phyloP scores from a whole-genome alignment of 148 eudicot species.

The Mesembryanthemum crystallinum region DNA sequence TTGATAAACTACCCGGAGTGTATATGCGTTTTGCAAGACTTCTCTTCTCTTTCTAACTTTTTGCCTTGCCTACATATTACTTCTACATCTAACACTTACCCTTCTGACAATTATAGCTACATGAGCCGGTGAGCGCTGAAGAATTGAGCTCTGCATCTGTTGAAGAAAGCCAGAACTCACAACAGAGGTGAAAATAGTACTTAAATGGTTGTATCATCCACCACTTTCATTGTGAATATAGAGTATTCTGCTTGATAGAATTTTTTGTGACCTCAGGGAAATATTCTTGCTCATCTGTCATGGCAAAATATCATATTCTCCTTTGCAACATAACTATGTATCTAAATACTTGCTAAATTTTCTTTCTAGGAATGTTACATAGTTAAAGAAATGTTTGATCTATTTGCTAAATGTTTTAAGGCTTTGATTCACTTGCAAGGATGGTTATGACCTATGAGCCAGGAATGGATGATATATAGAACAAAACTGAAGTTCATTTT shows the following conservation, averaged over 20 bases:
- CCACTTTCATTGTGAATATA: conserved; percentile 9
- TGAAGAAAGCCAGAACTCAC: conserved; percentile 13
- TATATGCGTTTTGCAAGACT: not conserved
- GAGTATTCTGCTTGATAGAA: not conserved
- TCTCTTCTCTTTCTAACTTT: not conserved
- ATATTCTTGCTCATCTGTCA: not conserved
- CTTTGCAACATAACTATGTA: not conserved
- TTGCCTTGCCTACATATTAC: not conserved
- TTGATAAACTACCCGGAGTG: not conserved
- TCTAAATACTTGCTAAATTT: not conserved
- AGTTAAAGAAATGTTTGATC: too few species aligned
- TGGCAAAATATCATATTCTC: not conserved
- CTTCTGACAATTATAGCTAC: conserved; percentile 44
- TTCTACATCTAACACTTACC: not conserved
- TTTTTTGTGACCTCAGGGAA: not conserved
- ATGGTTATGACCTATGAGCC: too few species aligned
- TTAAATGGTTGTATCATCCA: too few species aligned
- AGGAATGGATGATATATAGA: too few species aligned
- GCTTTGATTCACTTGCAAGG: too few species aligned
- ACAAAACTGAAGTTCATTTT: too few species aligned
- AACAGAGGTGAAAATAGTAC: not conserved
- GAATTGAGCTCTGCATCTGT: conserved; percentile 47
- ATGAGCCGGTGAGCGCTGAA: conserved; percentile 52
- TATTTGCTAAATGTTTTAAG: too few species aligned
- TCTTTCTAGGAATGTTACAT: too few species aligned